Percentiles rank a stretch among this genome's conserved stretches.
Conservation (phyloP, 352 stramenopile species). For the Phytophthora crassamura region DNA sequence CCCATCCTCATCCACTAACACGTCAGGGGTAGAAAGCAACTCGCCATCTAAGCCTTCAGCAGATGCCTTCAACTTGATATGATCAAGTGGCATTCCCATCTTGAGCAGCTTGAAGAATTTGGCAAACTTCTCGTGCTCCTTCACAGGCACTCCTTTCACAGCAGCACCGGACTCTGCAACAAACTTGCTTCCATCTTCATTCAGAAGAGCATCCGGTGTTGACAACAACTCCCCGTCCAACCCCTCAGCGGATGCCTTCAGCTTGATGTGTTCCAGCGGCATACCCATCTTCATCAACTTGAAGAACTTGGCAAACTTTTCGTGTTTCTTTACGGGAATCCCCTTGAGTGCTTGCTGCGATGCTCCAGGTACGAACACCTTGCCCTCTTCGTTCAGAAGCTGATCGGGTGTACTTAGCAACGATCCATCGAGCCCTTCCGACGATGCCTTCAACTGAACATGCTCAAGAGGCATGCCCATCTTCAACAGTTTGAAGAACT, state of each 20-base stretch:
- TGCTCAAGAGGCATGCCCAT: slow-evolving; percentile 90
- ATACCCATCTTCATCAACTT: slow-evolving; percentile 88
- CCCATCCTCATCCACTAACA: slow-evolving; percentile 56
- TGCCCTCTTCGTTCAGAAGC: slow-evolving; percentile 61
- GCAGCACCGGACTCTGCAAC: slow-evolving; percentile 5
- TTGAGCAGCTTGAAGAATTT: slow-evolving; percentile 86
- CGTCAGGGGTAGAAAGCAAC: slow-evolving; percentile 63
- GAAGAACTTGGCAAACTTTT: slow-evolving; percentile 80
- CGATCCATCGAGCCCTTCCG: slow-evolving; percentile 60
- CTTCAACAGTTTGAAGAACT: slow-evolving; percentile 96
- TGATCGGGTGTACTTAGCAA: slow-evolving; percentile 66
- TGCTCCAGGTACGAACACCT: slow-evolving; percentile 40
- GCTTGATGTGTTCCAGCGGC: slow-evolving; percentile 79
- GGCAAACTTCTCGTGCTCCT: slow-evolving; percentile 90
- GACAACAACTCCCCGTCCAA: slow-evolving; percentile 90
- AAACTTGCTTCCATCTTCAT: slow-evolving; percentile 65
- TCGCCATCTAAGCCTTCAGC: slow-evolving; percentile 63
- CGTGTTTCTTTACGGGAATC: slow-evolving; percentile 68
- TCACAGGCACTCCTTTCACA: slow-evolving; percentile 53
- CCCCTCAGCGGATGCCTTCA: slow-evolving; percentile 84
- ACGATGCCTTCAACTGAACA: slow-evolving; percentile 88
- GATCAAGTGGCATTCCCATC: slow-evolving; percentile 78
- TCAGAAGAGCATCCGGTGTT: slow-evolving; percentile 61
- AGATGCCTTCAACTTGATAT: slow-evolving; percentile 71
- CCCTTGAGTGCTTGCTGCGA: slow-evolving; percentile 25